Base-by-base conservation (phyloP, 345 rosid species). In the Brassica nigra region DNA sequence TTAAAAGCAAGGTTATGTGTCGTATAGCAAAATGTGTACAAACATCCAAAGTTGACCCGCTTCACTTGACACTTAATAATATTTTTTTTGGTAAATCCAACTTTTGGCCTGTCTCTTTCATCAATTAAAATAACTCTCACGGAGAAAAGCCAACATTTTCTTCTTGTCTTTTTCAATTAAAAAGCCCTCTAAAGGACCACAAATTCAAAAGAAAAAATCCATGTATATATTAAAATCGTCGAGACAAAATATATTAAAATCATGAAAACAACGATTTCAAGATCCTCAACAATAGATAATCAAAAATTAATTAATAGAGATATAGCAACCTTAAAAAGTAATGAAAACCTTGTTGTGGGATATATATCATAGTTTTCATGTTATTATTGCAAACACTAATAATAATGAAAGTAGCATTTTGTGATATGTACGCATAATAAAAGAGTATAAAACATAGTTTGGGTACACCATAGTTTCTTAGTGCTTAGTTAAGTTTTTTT, bases 61-160 rank as follows among this genome's bases (percentile, higher is more conserved):
- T 37, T 65, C 71, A 28, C 27, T 71, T 71, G 44, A 27, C 27
- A 71, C 15, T 62, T 47, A 23, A 11, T 10, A 12, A 61, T 77
- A 0, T 49, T 47, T 33, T 33, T 4, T 70, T 52, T 67, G 2
- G 20, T 30, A 44, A 76, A n/a, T 57, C 73, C 54, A 30, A 30
- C 16, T 36, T 77, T 62, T 52, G 70, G n/a, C 67, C 18, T 77
- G 70, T 77, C 80, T 20, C 27, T 62, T 62, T 70, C 70, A 77
- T 63, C 36, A 49, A 23, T 70, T 70, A 77, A 77, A 77, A 71
- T 77, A 77, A 77, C 76, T 63, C 76, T 77, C 80, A 62, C 75
- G 80, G 76, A 70, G 30, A 62, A 62, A 62, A 77, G 76, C 39
- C 65, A 62, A 70, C 70, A 47, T 70, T 70, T 76, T 69, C 52